These are phyloP conservation scores for Leccinum variicolor DNA, from an alignment of 768 basidiomycete genomes.

Conservation along the genomic window DNA sequence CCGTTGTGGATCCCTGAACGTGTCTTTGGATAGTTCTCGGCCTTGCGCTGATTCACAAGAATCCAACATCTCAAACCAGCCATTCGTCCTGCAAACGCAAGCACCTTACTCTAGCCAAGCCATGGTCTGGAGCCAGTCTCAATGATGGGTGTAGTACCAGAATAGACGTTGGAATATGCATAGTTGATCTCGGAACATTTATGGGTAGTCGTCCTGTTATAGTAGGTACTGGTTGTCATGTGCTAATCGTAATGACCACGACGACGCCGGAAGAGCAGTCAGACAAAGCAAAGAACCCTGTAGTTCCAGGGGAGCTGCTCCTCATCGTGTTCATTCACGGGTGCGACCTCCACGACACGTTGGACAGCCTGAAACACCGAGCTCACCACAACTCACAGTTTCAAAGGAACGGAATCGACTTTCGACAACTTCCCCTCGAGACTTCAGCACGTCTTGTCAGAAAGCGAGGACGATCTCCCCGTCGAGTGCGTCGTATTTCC, in stretches of 20 bases:
- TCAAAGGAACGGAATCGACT: slow-evolving; percentile 64
- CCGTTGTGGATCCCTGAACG: slow-evolving; percentile 21
- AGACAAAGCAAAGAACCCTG: slow-evolving; percentile 2
- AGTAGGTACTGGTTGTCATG: slow-evolving; percentile 7
- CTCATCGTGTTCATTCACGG: slow-evolving; percentile 81
- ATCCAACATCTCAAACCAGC: slow-evolving; percentile 29
- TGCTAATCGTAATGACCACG: slow-evolving; percentile 9
- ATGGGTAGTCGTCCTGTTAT: slow-evolving; percentile 9
- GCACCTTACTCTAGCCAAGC: slow-evolving; percentile 51
- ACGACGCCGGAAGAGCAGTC: slow-evolving; percentile 4
- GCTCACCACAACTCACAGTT: slow-evolving; percentile 30
- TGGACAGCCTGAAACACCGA: background rate
- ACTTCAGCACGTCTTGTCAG: slow-evolving; percentile 70
- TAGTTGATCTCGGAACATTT: background rate
- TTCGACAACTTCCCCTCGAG: slow-evolving; percentile 78
- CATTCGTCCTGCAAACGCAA: slow-evolving; percentile 45
- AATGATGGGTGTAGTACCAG: slow-evolving; percentile 9
- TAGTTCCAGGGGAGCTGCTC: slow-evolving; percentile 41
- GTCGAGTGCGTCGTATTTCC: slow-evolving; percentile 86
- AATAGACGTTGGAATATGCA: background rate
- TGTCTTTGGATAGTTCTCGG: slow-evolving; percentile 7
- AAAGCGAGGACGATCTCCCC: slow-evolving; percentile 51
- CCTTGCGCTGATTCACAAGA: slow-evolving; percentile 7
- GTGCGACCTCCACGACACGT: slow-evolving; percentile 34
- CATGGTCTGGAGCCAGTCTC: slow-evolving; percentile 28